A percentile compares a stretch with the other conserved stretches of the same genome.
Conservation (phyloP, 148 eudicot species). For the Chenopodium berlandieri region DNA sequence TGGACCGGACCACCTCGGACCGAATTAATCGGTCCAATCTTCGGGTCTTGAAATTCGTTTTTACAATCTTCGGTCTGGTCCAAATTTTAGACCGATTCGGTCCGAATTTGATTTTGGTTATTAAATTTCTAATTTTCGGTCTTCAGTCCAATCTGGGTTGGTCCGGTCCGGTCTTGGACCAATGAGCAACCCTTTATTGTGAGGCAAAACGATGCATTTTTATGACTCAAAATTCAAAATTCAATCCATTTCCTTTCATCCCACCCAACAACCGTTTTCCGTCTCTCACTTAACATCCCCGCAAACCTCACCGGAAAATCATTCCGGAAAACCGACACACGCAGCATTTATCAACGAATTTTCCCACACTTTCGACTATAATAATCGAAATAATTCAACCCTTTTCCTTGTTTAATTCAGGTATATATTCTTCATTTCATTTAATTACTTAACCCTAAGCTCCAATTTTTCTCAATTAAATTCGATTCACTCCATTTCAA, state of each 20-base stretch:
- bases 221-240: neutral
- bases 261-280: neutral
- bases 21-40: too few species aligned
- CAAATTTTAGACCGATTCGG: too few species aligned
- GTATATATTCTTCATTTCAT: neutral
- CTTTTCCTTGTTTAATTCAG: neutral
- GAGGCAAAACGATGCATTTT: too few species aligned
- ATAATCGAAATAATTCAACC: neutral
- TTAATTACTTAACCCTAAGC: neutral
- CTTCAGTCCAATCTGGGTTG: too few species aligned
- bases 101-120: too few species aligned
- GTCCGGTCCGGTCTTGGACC: too few species aligned
- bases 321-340: neutral
- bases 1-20: too few species aligned
- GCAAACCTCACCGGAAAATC: neutral
- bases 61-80: too few species aligned
- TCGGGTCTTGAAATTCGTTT: too few species aligned
- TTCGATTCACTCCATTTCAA: neutral
- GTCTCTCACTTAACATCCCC: conserved; percentile 1
- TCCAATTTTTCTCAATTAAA: neutral
- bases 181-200: too few species aligned
- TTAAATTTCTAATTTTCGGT: too few species aligned
- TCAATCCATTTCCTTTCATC: neutral
- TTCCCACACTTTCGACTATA: neutral
- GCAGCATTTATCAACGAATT: neutral